Base-by-base conservation (phyloP, 2,329 filamentous ascomycete genomes). In the Monilinia fructigena region DNA sequence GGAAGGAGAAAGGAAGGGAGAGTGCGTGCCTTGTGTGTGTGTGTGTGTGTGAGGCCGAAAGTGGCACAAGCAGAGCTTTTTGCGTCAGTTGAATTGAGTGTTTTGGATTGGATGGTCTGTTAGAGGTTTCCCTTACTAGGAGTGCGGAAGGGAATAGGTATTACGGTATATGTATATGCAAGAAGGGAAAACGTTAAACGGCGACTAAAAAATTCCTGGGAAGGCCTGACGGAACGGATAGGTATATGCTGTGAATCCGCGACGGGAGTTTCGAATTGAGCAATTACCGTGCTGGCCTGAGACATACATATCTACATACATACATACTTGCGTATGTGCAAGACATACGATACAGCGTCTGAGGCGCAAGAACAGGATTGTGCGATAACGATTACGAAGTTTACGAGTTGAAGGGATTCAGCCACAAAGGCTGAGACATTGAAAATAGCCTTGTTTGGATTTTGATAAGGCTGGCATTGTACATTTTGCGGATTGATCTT, bases 161-260 rank as follows among this genome's bases (percentile, higher is more conserved):
- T 35, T 38, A 50, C 28, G 28, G 20, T 50, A 26, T 14, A 50
- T 50, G 58, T 38, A 60, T 26, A 50, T 60, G 58, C 45, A 60
- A 26, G 45, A 60, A 60, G 58, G 45, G 58, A 48, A 48, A 59
- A 59, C 42, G 56, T 60, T 60, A 50, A 60, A 60, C 58, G 58
- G 58, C 58, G 58, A 60, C 45, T 60, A 50, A 50, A 60, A 50
- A 50, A 38, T 8, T 35, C 26, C 8, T 50, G 58, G 58, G 45
- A 50, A 52, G 48, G 28, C 48, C 8, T 28, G 23, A 6, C 23
- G 23, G 48, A 52, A 28, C 11, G 12, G n/a, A 23, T 52, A 26
- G 18, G 58, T 38, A 5, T 50, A 38, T 60, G 31, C 18, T 45
- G 58, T 60, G 45, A 50, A 16, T 42, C 11, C 40, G 40, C 48